Percentiles rank a stretch among this genome's conserved stretches.
phyloP scores from a whole-genome alignment of 202 grass and related monocot species.

The Hordeum pubiflorum region DNA sequence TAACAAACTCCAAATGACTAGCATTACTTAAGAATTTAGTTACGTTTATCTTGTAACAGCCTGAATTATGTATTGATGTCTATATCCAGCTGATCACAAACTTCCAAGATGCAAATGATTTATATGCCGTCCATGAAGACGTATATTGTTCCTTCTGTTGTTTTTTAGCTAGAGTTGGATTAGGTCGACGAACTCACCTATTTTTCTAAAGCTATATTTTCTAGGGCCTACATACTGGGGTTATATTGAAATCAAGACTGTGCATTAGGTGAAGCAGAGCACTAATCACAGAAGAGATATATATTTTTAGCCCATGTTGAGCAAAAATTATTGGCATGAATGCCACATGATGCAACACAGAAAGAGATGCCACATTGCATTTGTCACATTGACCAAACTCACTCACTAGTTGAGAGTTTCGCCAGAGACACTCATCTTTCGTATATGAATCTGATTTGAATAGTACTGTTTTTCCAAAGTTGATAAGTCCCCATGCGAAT shows the following conservation, averaged over 20 bases:
- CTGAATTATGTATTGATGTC: neutral
- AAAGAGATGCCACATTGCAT: neutral
- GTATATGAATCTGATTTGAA: neutral
- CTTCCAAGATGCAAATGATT: neutral
- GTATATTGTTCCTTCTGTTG: neutral
- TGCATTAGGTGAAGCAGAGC: neutral
- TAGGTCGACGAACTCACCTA: neutral
- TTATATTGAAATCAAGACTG: neutral
- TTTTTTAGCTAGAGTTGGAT: neutral
- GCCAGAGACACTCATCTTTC: neutral
- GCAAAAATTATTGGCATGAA: neutral
- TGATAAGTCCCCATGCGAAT: neutral
- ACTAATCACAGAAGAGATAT: slow-evolving; percentile 5
- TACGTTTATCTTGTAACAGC: neutral
- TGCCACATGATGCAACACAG: slow-evolving; percentile 11
- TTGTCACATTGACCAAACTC: slow-evolving; percentile 12
- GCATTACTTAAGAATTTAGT: neutral
- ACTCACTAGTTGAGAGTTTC: neutral
- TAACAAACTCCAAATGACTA: neutral
- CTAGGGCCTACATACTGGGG: neutral
- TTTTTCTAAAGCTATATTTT: neutral
- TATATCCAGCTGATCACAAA: neutral
- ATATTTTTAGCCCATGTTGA: slow-evolving; percentile 6
- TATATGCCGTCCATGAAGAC: neutral
- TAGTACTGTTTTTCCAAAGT: neutral